Evolutionary conservation across 805 yeast genomes (phyloP).

Genomic region (Saturnispora quitensis): DNA sequence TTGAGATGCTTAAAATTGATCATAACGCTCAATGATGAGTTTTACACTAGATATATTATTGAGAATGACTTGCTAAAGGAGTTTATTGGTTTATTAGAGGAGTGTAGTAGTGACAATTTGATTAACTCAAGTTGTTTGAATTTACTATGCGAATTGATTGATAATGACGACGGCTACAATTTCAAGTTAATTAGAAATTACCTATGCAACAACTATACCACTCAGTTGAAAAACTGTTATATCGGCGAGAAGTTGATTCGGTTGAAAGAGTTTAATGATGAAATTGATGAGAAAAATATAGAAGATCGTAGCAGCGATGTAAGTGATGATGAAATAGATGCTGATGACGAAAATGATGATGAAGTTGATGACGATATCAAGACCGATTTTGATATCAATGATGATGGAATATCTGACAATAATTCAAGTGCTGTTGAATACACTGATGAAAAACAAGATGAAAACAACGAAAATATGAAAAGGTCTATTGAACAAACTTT

Average conservation of each 20-base stretch:
- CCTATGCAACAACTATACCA: conserved; percentile 14
- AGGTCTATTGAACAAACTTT: background rate
- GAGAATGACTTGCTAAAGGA: conserved; percentile 42
- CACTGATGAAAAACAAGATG: background rate
- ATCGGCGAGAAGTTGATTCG: conserved; percentile 15
- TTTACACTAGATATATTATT: conserved; percentile 48
- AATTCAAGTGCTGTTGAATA: background rate
- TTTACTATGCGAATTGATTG: conserved; percentile 27
- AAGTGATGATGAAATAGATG: conserved; percentile 25
- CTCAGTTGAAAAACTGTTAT: conserved; percentile 12
- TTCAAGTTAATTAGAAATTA: conserved; percentile 17
- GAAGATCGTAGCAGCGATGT: conserved; percentile 15
- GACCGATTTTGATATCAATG: conserved; percentile 9
- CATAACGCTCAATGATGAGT: conserved; percentile 52
- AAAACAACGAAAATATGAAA: background rate
- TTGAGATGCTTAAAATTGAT: conserved; percentile 60
- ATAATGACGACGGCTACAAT: conserved; percentile 16
- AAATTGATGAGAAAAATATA: conserved; percentile 25
- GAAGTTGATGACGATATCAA: conserved; percentile 11
- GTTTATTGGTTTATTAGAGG: conserved; percentile 41
- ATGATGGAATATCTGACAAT: background rate
- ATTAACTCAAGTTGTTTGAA: conserved; percentile 71
- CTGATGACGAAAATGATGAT: conserved; percentile 24
- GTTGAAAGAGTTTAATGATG: background rate
- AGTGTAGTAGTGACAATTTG: conserved; percentile 42